Base-by-base conservation (phyloP, 2,329 filamentous ascomycete species). In the Fusarium miscanthi region DNA sequence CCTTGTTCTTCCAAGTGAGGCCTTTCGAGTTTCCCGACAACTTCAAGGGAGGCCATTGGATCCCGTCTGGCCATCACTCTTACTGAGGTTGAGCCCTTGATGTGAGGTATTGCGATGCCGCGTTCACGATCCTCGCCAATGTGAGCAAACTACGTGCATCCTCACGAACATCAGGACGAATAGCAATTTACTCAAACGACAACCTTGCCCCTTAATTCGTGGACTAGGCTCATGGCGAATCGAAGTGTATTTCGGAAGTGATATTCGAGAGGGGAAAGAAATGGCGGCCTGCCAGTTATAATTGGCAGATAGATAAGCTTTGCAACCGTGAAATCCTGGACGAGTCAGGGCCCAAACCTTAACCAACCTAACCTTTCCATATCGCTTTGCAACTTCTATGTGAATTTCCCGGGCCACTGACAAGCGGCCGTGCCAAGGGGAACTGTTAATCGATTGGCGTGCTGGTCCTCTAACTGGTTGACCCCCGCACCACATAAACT, bases 11-110 rank as follows among this genome's bases (percentile, higher is more conserved):
- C 13, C 1, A 9, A 16, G 9, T 10, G 10, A 9, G 35, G 8
- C 17, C 9, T 9, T 2, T 16, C 17, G 0, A 37, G 9, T 10
- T 37, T 10, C 17, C 8, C 3, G 9, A 10, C 16, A 19, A 9
- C 16, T 37, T 19, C 3, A 5, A 17, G 16, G 35, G 35, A 6
- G 3, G 8, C 17, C 16, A 37, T 37, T 37, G 16, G 10, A 37
- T 37, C 5, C 5, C 6, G 1, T 5, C 0, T 10, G 13, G 9
- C 16, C 4, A 11, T 9, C 1, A 37, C 0, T 6, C 17, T 8
- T 35, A 17, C 9, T 35, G 16, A 9, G 8, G 16, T 8, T 17
- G 16, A 35, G 33, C 4, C 7, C 16, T 17, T 2, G 3, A 17
- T 17, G 16, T 35, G 8, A 9, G 3, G 19, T 7, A 19, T 40